Evolutionary conservation across 1,284 basidiomycete species (phyloP).

Genomic region (Volvariella surrecta): DNA sequence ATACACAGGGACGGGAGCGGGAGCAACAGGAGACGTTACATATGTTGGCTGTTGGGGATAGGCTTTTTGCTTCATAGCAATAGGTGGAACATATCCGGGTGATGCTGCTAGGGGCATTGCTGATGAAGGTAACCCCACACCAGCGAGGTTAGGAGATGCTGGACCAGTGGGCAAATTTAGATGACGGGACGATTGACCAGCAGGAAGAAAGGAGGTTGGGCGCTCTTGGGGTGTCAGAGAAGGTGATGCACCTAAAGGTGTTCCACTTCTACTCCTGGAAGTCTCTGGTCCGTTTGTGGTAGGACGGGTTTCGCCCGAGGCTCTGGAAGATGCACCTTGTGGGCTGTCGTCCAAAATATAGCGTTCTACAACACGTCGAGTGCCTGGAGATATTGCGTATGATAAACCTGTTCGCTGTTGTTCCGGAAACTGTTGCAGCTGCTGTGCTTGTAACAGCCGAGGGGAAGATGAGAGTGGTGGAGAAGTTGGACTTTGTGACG

Average conservation of each 20-base stretch:
- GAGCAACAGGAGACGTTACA: constrained; percentile 48
- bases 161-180: constrained; percentile 30
- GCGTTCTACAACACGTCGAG: constrained; percentile 38
- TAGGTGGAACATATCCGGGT: constrained; percentile 48
- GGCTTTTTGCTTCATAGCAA: constrained; percentile 57
- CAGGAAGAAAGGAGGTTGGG: constrained; percentile 22
- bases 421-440: constrained; percentile 18
- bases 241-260: background rate
- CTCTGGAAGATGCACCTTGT: constrained; percentile 21
- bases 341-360: constrained; percentile 38
- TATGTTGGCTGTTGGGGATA: constrained; percentile 70
- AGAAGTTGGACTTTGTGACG: constrained; percentile 8
- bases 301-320: constrained; percentile 22
- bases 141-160: constrained; percentile 13
- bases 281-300: constrained; percentile 15
- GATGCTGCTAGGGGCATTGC: constrained; percentile 49
- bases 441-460: constrained; percentile 17
- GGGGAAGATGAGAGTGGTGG: constrained; percentile 11
- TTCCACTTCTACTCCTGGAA: constrained; percentile 1
- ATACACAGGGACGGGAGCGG: constrained; percentile 49
- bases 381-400: constrained; percentile 30
- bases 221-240: constrained; percentile 13
- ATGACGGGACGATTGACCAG: constrained; percentile 32
- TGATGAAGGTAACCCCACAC: constrained; percentile 20
- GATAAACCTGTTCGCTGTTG: constrained; percentile 27